A percentile compares a stretch with the other conserved stretches of the same genome.
These are phyloP conservation scores for Scopulariopsis brevicaulis DNA, from an alignment of 2,329 filamentous ascomycete genomes.

Conservation along the genomic window DNA sequence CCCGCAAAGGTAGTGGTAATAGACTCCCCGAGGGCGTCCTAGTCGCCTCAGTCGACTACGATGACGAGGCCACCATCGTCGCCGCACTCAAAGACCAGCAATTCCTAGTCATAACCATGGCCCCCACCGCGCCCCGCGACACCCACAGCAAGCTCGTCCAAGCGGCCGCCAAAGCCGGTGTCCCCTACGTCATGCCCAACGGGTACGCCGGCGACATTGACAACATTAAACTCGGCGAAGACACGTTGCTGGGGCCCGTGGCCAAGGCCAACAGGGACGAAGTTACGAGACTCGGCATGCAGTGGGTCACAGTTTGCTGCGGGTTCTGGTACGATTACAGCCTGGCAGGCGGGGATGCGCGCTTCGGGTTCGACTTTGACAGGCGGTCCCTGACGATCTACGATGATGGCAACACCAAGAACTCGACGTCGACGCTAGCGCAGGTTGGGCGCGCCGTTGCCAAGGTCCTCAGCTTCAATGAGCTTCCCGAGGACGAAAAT, in stretches of 20 bases:
- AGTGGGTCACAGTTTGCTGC: conserved; percentile 40
- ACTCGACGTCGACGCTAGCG: conserved; percentile 40
- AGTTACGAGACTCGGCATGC: conserved; percentile 25
- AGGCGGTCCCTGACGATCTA: conserved; percentile 30
- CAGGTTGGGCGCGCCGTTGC: conserved; percentile 44
- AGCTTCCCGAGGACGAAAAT: conserved; percentile 23
- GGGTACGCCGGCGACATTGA: conserved; percentile 27
- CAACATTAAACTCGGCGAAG: conserved; percentile 22
- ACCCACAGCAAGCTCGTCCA: conserved; percentile 36
- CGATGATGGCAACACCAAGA: conserved; percentile 40
- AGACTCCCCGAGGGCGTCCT: conserved; percentile 31
- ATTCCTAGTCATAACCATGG: conserved; percentile 44
- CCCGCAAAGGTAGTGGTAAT: conserved; percentile 27
- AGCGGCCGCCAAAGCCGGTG: conserved; percentile 41
- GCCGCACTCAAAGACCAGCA: conserved; percentile 41
- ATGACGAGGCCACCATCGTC: conserved; percentile 28
- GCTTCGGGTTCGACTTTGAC: conserved; percentile 37
- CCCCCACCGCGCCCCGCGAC: conserved; percentile 26
- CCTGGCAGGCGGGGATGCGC: conserved; percentile 21
- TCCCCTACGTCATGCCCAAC: conserved; percentile 46
- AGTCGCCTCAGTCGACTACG: conserved; percentile 30
- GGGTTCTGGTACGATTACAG: conserved; percentile 46
- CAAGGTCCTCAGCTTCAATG: conserved; percentile 30
- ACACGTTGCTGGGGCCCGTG: conserved; percentile 12
- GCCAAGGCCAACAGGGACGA: conserved; percentile 17